Evolutionary conservation across 2,329 filamentous ascomycete genomes (phyloP).

Genomic region (Lasiodiplodia theobromae): DNA sequence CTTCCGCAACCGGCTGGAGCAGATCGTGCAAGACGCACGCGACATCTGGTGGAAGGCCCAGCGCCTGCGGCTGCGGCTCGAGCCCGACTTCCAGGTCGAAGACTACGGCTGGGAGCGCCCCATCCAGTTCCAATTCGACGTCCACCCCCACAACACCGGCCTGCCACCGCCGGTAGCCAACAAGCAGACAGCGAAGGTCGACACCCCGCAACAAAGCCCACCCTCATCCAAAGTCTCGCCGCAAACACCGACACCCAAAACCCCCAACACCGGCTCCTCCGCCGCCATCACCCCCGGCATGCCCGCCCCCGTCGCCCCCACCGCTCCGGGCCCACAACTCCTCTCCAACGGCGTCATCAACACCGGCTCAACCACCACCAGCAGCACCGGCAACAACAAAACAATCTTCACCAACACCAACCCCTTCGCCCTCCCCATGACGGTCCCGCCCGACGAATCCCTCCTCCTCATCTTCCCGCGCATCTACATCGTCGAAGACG

Average conservation of each 20-base stretch:
- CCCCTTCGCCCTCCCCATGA: not conserved
- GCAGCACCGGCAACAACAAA: not conserved
- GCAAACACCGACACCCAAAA: not conserved
- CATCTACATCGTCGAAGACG: slow-evolving; percentile 27
- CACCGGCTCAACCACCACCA: not conserved
- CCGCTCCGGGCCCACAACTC: not conserved
- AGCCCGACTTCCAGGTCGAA: slow-evolving; percentile 28
- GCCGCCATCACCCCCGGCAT: slow-evolving; percentile 1
- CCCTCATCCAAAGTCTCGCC: not conserved
- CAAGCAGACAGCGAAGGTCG: not conserved
- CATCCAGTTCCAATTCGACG: slow-evolving; percentile 22
- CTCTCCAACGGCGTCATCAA: not conserved
- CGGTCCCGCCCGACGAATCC: not conserved
- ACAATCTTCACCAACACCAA: not conserved
- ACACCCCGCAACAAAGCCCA: not conserved
- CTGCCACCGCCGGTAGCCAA: not conserved
- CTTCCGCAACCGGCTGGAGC: slow-evolving; percentile 2
- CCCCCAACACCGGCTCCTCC: not conserved
- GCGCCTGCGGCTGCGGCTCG: slow-evolving; percentile 21
- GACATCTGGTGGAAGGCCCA: slow-evolving; percentile 25
- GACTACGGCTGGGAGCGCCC: slow-evolving; percentile 23
- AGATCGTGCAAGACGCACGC: slow-evolving; percentile 17
- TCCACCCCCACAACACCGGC: not conserved
- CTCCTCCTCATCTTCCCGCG: slow-evolving; percentile 24
- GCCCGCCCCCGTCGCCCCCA: not conserved